Conservation (phyloP, 371 early-diverging fungal species). For the Rhizopus sp. region DNA sequence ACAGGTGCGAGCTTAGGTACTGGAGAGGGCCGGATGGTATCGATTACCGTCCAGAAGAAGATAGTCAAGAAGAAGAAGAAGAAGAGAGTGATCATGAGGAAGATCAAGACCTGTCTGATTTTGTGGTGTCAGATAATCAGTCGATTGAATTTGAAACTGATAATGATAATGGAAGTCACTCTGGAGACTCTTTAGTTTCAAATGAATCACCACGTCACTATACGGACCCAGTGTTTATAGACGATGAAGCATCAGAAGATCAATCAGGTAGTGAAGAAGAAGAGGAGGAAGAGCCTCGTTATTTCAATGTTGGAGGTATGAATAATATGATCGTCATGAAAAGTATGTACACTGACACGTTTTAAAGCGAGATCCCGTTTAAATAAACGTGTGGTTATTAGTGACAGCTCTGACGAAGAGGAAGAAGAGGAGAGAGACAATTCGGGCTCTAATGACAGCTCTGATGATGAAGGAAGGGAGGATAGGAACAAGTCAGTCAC, state of each 20-base stretch:
- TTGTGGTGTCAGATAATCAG: constrained; percentile 6
- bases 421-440: background rate
- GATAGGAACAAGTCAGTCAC: no score
- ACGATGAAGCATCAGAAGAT: constrained; percentile 1
- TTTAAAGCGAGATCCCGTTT: no score
- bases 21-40: background rate
- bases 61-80: background rate
- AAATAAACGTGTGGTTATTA: no score
- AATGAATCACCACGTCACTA: background rate
- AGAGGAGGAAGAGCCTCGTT: background rate
- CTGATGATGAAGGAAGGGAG: background rate
- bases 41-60: no score
- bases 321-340: no score
- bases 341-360: no score
- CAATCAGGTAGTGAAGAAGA: background rate
- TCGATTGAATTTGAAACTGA: background rate
- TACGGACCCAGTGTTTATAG: background rate
- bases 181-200: background rate
- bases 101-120: constrained; percentile 7
- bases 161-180: background rate
- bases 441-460: background rate
- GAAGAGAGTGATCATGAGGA: background rate
- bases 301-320: no score
- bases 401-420: background rate
- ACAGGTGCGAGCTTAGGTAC: constrained; percentile 9